Evolutionary conservation across 129 eudicot genomes (phyloP), one percentile per base, ranked within the genome.

Genomic region (Arctium minus): DNA sequence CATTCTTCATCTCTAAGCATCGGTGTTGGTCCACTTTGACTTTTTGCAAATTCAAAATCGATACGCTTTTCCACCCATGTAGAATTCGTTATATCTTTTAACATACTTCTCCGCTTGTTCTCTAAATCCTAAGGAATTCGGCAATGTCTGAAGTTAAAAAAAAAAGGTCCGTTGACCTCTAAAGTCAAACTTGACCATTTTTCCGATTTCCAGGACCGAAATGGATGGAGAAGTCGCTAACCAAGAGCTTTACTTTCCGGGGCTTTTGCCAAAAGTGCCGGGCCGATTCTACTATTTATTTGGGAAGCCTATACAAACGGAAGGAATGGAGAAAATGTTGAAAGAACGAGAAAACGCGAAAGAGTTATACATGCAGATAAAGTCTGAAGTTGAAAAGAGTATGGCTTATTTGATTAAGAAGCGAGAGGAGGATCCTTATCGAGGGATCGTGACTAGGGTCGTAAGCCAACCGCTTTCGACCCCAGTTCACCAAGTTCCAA

Each of bases 221-320:
- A 78, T 81, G 87, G 86, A 84, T 8, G 98, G 97, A 37, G 98
- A 95, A 79, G 89, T 95, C 5, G 98, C 90, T 27, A 92, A 93
- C 78, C 97, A 96, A 83, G 80, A 86, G 15, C 67, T 93, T 35
- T 89, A 80, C 84, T 0, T 90, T 42, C 99, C 98, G 2, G 97
- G 95, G 32, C 81, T 96, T 53, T 33, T 91, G 62, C 99, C 99
- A 6, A 96, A 96, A 78, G 40, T 93, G 30, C 99, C 99, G 0
- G 98, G 99, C 9, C 94, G 99, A 1, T 85, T 96, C 13, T 96
- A 96, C 86, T 96, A 84, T 84, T 79, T 90, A 69, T 96, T 96
- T 40, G 93, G 97, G 82, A 96, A 93, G 85, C 99, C 99, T 4
- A 90, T 96, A 72, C 73, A 84, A 65, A 93, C 97, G 1, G 84